phyloP scores from a whole-genome alignment of 306 rosid species.

The Begonia fuchsioides region DNA sequence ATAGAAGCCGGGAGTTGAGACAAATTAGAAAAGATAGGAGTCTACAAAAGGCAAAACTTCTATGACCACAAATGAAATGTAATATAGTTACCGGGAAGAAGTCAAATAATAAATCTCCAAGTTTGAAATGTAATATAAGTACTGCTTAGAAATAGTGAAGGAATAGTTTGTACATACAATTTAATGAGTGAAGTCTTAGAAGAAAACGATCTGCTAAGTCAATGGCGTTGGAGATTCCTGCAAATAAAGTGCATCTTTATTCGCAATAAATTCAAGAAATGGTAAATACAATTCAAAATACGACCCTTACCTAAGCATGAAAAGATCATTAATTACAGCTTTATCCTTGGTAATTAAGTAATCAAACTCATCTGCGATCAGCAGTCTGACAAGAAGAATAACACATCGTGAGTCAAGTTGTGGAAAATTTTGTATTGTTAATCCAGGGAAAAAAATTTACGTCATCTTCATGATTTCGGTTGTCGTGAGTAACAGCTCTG shows the following conservation, averaged over 20 bases:
- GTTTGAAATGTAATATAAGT: too few relatives aligned
- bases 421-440: slow-evolving; percentile 8
- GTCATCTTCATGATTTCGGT: slow-evolving; percentile 39
- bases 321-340: slow-evolving; percentile 80
- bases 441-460: slow-evolving; percentile 28
- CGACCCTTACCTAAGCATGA: slow-evolving; percentile 45
- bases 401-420: not conserved
- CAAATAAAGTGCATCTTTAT: not conserved
- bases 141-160: too few relatives aligned
- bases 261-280: not conserved
- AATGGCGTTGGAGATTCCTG: slow-evolving; percentile 91
- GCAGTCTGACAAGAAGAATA: slow-evolving; percentile 27
- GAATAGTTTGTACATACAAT: slow-evolving; percentile 39
- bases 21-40: too few relatives aligned
- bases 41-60: too few relatives aligned
- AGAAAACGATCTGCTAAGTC: slow-evolving; percentile 90
- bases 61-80: too few relatives aligned
- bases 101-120: too few relatives aligned
- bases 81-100: too few relatives aligned
- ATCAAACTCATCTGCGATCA: slow-evolving; percentile 86
- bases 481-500: slow-evolving; percentile 57
- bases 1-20: too few relatives aligned
- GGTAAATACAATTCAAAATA: too few relatives aligned
- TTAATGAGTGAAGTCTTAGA: slow-evolving; percentile 76
- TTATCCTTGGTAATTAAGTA: slow-evolving; percentile 75